Conservation (phyloP, 768 basidiomycete genomes). For the Erythrobasidium yunnanense region DNA sequence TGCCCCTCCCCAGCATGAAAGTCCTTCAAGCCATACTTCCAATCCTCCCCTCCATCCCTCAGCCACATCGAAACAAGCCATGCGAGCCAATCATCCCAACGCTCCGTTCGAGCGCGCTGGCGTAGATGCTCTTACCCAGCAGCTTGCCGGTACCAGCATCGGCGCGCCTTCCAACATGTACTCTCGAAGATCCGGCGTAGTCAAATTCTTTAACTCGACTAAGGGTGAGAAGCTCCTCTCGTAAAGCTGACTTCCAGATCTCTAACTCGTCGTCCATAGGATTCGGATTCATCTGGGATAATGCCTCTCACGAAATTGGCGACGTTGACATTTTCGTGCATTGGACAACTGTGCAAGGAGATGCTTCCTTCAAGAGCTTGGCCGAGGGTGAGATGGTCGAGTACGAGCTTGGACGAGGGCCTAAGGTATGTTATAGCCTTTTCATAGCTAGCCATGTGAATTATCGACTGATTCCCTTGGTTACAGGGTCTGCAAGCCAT, state of each 20-base stretch:
- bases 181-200: slow-evolving; percentile 16
- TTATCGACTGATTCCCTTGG: too few species aligned
- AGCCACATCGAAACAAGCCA: background rate
- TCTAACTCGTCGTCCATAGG: background rate
- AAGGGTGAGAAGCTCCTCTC: background rate
- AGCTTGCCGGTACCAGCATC: background rate
- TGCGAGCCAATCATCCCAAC: background rate
- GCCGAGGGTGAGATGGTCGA: slow-evolving; percentile 24
- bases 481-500: slow-evolving; percentile 23
- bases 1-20: background rate
- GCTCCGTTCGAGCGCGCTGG: background rate
- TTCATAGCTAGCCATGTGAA: too few species aligned
- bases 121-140: background rate
- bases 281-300: slow-evolving; percentile 27
- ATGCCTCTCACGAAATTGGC: slow-evolving; percentile 11
- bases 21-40: background rate
- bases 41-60: background rate
- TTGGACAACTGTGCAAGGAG: slow-evolving; percentile 25
- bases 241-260: background rate
- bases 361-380: slow-evolving; percentile 21
- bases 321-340: slow-evolving; percentile 25
- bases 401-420: slow-evolving; percentile 20
- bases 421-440: slow-evolving; percentile 4
- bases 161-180: background rate
- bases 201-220: slow-evolving; percentile 26